Conservation (phyloP, 306 rosid species). For the Ziziphus jujuba region DNA sequence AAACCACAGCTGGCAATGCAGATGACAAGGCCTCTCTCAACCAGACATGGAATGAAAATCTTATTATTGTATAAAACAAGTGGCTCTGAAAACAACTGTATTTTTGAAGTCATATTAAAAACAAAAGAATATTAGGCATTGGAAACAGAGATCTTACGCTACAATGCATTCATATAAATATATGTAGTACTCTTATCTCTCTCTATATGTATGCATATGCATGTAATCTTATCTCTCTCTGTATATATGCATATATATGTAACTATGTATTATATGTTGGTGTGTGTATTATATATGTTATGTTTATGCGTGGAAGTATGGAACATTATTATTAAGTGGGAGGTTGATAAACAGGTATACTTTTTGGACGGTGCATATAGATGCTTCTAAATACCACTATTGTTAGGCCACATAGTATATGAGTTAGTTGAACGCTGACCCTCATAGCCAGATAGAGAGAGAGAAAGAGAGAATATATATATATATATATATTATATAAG, state of each 20-base stretch:
- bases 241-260: neutral
- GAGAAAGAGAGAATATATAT: neutral
- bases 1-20: conserved; percentile 16
- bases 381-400: conserved; percentile 12
- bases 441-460: neutral
- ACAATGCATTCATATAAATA: neutral
- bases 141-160: conserved; percentile 21
- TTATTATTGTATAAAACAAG: neutral
- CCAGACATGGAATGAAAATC: neutral
- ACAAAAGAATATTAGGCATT: too few relatives aligned
- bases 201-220: neutral
- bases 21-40: neutral
- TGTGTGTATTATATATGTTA: neutral
- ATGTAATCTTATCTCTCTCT: neutral
- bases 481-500: neutral
- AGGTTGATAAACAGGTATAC: conserved; percentile 27
- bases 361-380: conserved; percentile 27
- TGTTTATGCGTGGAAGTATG: neutral
- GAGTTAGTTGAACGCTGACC: conserved; percentile 43
- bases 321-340: conserved; percentile 8
- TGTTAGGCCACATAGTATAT: conserved; percentile 7
- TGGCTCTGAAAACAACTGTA: neutral
- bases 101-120: neutral
- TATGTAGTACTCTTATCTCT: too few relatives aligned
- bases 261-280: neutral